Evolutionary conservation across 2,329 filamentous ascomycete genomes (phyloP), one percentile per base, ranked within the genome.

Genomic region (Hortaea werneckii): DNA sequence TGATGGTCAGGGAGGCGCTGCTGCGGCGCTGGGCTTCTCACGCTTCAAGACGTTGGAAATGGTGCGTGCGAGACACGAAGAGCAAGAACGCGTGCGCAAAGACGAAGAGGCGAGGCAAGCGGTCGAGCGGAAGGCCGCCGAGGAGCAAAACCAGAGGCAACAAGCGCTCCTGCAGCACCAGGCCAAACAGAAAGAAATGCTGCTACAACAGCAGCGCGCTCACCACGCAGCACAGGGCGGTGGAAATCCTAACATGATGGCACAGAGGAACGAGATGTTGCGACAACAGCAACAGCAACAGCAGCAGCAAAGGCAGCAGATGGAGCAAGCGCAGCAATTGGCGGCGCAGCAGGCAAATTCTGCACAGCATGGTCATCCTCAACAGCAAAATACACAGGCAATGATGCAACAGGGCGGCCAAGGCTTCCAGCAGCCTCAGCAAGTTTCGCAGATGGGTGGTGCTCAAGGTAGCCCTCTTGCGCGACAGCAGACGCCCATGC

Each of bases 41-140:
- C 80, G 85, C 34, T 96, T 95, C 67, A 95, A 95, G 70, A 80
- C 87, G 1, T 78, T 98, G 38, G 87, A 87, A 47, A 85, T 86
- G 47, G 94, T 74, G 12, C 72, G 77, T 3, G 68, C 73, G 47
- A 76, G 76, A 30, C 78, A 77, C 54, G 69, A 76, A 46, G 75
- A 79, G 53, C 72, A 74, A 46, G 74, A 80, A 58, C 73, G 70
- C 5, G 72, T 73, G 37, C 79, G 79, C 55, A 73, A 73, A 47
- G 75, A 79, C 54, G 70, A 76, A 54, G 75, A 77, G 47, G 71
- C 67, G 40, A 2, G 50, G 52, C 6, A 50, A 55, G 42, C 64
- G 60, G 45, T 52, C 55, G 30, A 50, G 66, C 70, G 52, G 64
- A 61, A 62, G 49, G 60, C 78, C 52, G 72, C 74, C 73, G 75